phyloP scores from a whole-genome alignment of 2,329 filamentous ascomycete species.

The Chrysoporthe austroafricana region DNA sequence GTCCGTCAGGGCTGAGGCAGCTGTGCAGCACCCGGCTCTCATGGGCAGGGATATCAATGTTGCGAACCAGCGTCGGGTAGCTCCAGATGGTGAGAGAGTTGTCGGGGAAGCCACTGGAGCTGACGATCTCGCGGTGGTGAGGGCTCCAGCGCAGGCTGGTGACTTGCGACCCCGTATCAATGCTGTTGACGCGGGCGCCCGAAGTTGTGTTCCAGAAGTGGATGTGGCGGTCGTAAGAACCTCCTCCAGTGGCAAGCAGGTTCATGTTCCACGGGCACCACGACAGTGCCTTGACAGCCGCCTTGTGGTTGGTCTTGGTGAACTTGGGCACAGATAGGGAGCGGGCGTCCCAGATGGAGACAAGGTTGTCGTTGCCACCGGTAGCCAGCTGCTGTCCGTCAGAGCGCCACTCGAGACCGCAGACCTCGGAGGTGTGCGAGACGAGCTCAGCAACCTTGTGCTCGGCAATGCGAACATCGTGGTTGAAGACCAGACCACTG shows the following conservation, averaged over 20 bases:
- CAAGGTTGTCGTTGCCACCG: conserved; percentile 97
- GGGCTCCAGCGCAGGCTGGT: conserved; percentile 96
- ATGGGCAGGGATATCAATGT: conserved; percentile 96
- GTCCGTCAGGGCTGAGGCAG: conserved; percentile 94
- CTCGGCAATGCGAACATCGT: conserved; percentile 95
- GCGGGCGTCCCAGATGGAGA: conserved; percentile 98
- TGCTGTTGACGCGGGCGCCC: conserved; percentile 96
- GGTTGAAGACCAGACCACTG: conserved; percentile 95
- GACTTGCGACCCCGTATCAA: conserved; percentile 96
- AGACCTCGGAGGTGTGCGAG: conserved; percentile 96
- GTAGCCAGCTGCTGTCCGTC: conserved; percentile 97
- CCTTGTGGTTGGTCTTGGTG: conserved; percentile 99
- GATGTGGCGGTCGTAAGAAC: conserved; percentile 95
- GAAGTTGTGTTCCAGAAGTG: conserved; percentile 99
- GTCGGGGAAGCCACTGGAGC: conserved; percentile 97
- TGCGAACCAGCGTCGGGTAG: conserved; percentile 95
- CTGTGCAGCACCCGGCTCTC: conserved; percentile 97
- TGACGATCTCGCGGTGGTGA: conserved; percentile 96
- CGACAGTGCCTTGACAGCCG: conserved; percentile 94
- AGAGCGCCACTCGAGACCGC: conserved; percentile 95
- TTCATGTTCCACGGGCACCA: conserved; percentile 99
- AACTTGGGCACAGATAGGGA: conserved; percentile 94
- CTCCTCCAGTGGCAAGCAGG: conserved; percentile 92
- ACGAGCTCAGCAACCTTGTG: conserved; percentile 98
- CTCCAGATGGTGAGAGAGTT: conserved; percentile 99